Conservation (phyloP, 2,329 filamentous ascomycete species). For the Arthrobotrys entomopaga region DNA sequence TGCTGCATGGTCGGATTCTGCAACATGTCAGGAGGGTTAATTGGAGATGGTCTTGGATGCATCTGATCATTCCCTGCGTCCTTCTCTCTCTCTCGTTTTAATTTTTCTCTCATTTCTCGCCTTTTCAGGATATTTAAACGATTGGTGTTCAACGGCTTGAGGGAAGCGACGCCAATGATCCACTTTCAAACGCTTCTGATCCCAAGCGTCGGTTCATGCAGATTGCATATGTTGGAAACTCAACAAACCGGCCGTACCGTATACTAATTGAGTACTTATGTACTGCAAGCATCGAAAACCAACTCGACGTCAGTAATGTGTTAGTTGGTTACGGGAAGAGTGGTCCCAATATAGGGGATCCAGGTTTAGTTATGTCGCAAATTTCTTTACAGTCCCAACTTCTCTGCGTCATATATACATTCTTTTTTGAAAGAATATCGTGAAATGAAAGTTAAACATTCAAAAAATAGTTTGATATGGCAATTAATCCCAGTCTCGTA, state of each 20-base stretch:
- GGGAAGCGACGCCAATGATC: slow-evolving; percentile 19
- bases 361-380: background rate
- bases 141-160: slow-evolving; percentile 33
- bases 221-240: slow-evolving; percentile 31
- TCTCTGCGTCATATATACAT: too few species aligned
- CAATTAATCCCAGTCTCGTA: too few species aligned
- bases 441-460: background rate
- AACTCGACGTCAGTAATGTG: slow-evolving; percentile 3
- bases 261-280: too few species aligned
- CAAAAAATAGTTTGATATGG: background rate
- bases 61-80: background rate
- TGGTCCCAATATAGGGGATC: background rate
- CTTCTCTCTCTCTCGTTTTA: background rate
- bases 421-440: slow-evolving; percentile 5
- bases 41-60: background rate
- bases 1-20: background rate
- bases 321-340: slow-evolving; percentile 33
- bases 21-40: background rate
- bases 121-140: slow-evolving; percentile 29
- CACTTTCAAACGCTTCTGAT: slow-evolving; percentile 12
- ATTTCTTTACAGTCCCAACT: too few species aligned
- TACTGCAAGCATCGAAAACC: slow-evolving; percentile 6
- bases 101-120: slow-evolving; percentile 37
- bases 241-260: background rate
- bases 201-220: slow-evolving; percentile 8